These are phyloP conservation scores for Sclerotinia subarctica DNA, from an alignment of 2,329 filamentous ascomycete species.

Conservation along the genomic window DNA sequence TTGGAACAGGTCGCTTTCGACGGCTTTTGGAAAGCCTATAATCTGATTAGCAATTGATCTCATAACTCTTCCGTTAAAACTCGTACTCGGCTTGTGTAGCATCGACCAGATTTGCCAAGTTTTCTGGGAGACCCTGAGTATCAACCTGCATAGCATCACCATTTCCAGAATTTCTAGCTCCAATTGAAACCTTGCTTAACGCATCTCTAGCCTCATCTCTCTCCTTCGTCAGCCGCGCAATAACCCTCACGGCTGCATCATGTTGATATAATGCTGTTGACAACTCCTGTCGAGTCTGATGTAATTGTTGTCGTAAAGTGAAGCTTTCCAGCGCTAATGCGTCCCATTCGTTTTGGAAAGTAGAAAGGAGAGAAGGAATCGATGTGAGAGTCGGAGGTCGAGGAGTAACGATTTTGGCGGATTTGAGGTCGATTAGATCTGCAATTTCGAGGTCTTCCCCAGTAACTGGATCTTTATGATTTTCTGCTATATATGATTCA, in stretches of 20 bases:
- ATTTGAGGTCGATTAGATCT: constrained; percentile 85
- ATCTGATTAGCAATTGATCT: constrained; percentile 25
- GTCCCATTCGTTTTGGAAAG: constrained; percentile 99
- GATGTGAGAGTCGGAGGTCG: constrained; percentile 92
- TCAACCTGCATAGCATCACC: constrained; percentile 95
- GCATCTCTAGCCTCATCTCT: constrained; percentile 89
- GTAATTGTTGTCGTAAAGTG: constrained; percentile 82
- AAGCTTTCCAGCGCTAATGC: constrained; percentile 87
- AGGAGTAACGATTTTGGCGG: constrained; percentile 78
- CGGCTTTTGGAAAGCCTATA: constrained; percentile 78
- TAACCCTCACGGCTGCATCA: constrained; percentile 93
- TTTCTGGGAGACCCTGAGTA: constrained; percentile 69
- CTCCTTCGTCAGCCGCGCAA: constrained; percentile 86
- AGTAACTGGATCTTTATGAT: constrained; percentile 88
- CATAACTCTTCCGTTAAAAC: neutral
- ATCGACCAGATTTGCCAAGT: constrained; percentile 70
- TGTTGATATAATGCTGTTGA: constrained; percentile 94
- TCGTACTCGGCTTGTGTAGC: constrained; percentile 76
- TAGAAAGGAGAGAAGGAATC: constrained; percentile 87
- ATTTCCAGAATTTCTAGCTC: constrained; percentile 50
- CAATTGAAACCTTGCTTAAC: constrained; percentile 78
- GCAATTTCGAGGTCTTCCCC: constrained; percentile 79
- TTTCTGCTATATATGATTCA: constrained; percentile 88
- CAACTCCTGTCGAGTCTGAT: constrained; percentile 88
- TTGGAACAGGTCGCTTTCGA: constrained; percentile 82